These are phyloP conservation scores for Priceomyces melissophilus DNA, from an alignment of 805 yeast genomes.

Conservation along the genomic window DNA sequence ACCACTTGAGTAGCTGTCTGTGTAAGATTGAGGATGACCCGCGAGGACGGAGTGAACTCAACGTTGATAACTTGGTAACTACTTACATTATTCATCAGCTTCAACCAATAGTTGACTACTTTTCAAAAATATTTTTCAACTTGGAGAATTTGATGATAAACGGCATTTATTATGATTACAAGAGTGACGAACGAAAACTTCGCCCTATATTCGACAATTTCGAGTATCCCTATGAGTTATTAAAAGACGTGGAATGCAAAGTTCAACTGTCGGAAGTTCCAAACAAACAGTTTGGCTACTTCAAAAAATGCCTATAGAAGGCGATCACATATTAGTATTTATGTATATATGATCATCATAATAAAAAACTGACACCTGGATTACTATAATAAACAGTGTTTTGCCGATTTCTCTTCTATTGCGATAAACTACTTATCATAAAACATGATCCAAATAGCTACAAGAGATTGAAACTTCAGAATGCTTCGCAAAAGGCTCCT, in stretches of 20 bases:
- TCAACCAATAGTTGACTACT: conserved; percentile 26
- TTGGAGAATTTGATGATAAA: conserved; percentile 32
- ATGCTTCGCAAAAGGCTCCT: no score
- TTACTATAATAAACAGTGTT: no score
- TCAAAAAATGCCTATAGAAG: conserved; percentile 2
- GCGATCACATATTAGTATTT: no score
- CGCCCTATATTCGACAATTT: conserved; percentile 25
- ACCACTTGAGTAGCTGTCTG: conserved; percentile 12
- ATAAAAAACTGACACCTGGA: no score
- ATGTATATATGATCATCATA: no score
- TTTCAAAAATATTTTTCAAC: conserved; percentile 18
- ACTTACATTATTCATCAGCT: conserved; percentile 34
- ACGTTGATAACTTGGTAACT: conserved; percentile 32
- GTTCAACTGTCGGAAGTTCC: conserved; percentile 8
- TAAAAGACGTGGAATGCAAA: conserved; percentile 7
- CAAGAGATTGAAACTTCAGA: no score
- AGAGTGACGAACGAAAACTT: conserved; percentile 8
- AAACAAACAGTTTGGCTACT: conserved; percentile 16
- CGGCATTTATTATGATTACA: conserved; percentile 29
- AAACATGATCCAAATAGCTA: no score
- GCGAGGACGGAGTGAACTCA: conserved; percentile 14
- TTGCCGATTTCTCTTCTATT: no score
- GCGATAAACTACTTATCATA: no score
- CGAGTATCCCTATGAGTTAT: conserved; percentile 24
- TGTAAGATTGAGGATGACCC: conserved; percentile 24